A percentile compares a stretch with the other conserved stretches of the same genome.
Conservation (phyloP, 257 asterid species). For the Parsonsia alboflavescens region DNA sequence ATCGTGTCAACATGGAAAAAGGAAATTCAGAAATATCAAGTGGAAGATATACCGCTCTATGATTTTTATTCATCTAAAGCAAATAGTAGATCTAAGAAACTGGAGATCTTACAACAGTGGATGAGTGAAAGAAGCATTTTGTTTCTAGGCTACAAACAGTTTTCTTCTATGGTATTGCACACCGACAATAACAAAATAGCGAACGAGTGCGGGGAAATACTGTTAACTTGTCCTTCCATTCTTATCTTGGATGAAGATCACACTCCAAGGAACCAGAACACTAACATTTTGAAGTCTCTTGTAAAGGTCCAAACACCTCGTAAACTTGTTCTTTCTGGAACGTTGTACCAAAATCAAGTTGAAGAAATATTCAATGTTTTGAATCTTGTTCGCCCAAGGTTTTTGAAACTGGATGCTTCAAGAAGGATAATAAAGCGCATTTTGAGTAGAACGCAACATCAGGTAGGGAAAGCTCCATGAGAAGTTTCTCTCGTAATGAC, state of each 20-base stretch:
- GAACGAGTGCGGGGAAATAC: constrained; percentile 48
- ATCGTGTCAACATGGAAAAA: constrained; percentile 71
- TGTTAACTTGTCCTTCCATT: constrained; percentile 59
- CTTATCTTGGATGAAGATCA: constrained; percentile 90
- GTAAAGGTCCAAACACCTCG: constrained; percentile 79
- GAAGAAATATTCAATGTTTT: constrained; percentile 79
- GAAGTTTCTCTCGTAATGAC: constrained; percentile 43
- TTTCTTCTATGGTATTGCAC: constrained; percentile 62
- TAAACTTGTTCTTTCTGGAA: constrained; percentile 91
- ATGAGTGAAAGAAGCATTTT: constrained; percentile 57
- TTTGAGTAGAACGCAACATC: constrained; percentile 64
- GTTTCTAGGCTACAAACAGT: constrained; percentile 75
- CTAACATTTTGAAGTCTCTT: constrained; percentile 71
- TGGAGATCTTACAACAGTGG: constrained; percentile 68
- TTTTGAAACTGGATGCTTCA: constrained; percentile 57
- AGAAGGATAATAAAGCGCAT: constrained; percentile 62
- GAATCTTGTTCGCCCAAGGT: constrained; percentile 91
- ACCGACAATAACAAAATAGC: constrained; percentile 38
- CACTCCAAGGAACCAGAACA: constrained; percentile 80
- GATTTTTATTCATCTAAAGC: constrained; percentile 87
- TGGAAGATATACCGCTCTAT: constrained; percentile 64
- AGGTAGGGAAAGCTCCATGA: constrained; percentile 32
- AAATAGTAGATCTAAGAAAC: constrained; percentile 60
- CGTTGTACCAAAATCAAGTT: constrained; percentile 88
- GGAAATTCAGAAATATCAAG: constrained; percentile 77